Conservation (phyloP, 352 stramenopile genomes). For the Pythium apleroticum region DNA sequence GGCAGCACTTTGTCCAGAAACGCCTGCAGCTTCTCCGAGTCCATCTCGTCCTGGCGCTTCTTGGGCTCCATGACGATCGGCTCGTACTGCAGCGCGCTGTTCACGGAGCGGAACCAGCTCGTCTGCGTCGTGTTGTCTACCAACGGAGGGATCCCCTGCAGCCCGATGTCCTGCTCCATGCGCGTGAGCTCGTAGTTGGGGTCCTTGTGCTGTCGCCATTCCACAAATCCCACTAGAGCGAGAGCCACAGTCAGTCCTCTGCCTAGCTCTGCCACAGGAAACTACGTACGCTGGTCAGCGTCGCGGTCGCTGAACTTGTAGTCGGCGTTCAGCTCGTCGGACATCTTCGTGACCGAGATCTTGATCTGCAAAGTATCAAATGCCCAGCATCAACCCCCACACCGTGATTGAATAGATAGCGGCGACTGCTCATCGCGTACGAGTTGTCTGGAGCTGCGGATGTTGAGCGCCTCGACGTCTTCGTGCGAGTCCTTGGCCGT, state of each 20-base stretch:
- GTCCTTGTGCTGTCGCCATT: slow-evolving; percentile 84
- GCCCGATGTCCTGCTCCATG: slow-evolving; percentile 72
- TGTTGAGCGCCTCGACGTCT: slow-evolving; percentile 59
- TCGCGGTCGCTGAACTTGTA: slow-evolving; percentile 86
- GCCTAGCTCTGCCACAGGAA: not conserved
- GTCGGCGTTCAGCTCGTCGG: slow-evolving; percentile 78
- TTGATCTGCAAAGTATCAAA: slow-evolving; percentile 44
- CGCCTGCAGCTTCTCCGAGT: slow-evolving; percentile 62
- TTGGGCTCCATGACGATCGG: slow-evolving; percentile 52
- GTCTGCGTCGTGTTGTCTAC: slow-evolving; percentile 74
- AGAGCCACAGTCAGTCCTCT: not conserved
- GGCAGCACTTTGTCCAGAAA: slow-evolving; percentile 70
- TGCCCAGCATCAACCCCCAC: not conserved
- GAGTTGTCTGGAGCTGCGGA: slow-evolving; percentile 49
- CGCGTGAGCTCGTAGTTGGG: slow-evolving; percentile 80
- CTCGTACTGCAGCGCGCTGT: slow-evolving; percentile 82
- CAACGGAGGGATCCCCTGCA: slow-evolving; percentile 71
- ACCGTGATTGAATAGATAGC: not conserved
- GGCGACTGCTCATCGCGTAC: too few species aligned
- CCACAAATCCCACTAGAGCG: slow-evolving; percentile 64
- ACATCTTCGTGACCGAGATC: slow-evolving; percentile 80
- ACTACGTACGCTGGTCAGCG: slow-evolving; percentile 61
- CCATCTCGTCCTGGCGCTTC: slow-evolving; percentile 52
- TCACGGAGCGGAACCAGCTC: slow-evolving; percentile 82
- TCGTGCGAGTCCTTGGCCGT: slow-evolving; percentile 59